phyloP scores from a whole-genome alignment of 1,284 basidiomycete genomes.

The Microbotryum silenes-acaulis region DNA sequence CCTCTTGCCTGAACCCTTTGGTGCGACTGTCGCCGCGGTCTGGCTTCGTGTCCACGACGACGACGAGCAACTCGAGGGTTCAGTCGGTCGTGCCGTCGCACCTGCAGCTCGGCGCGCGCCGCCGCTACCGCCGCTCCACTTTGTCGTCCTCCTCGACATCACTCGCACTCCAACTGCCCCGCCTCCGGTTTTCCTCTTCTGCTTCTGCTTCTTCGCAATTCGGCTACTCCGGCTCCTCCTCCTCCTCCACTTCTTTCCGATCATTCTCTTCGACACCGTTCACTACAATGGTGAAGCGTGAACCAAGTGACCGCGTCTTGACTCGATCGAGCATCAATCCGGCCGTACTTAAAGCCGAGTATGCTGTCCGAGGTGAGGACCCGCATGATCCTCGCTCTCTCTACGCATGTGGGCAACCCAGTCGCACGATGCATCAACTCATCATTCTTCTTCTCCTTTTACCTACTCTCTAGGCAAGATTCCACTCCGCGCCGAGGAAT shows the following conservation, averaged over 20 bases:
- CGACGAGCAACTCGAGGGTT: too few relatives aligned
- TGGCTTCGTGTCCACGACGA: too few relatives aligned
- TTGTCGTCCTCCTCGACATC: neutral
- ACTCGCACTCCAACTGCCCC: neutral
- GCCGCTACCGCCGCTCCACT: neutral
- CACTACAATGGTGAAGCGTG: slow-evolving; percentile 2
- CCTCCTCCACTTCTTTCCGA: neutral
- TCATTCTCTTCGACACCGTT: neutral
- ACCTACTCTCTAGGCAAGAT: slow-evolving; percentile 51
- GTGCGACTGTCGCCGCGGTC: too few relatives aligned
- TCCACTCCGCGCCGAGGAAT: slow-evolving; percentile 84
- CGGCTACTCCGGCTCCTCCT: neutral
- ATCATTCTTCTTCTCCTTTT: too few relatives aligned
- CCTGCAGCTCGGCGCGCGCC: neutral
- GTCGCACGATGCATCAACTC: too few relatives aligned
- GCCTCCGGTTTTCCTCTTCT: too few relatives aligned
- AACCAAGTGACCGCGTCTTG: slow-evolving; percentile 32
- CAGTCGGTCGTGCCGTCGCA: too few relatives aligned
- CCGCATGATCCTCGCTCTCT: too few relatives aligned
- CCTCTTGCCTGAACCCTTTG: too few relatives aligned
- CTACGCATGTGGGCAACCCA: too few relatives aligned
- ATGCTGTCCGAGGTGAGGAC: slow-evolving; percentile 75
- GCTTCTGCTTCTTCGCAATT: neutral
- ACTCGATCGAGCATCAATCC: slow-evolving; percentile 55
- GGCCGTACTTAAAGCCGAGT: slow-evolving; percentile 77